Conservation (phyloP, 2,329 filamentous ascomycete species). For the Tolypocladium cylindrosporum region DNA sequence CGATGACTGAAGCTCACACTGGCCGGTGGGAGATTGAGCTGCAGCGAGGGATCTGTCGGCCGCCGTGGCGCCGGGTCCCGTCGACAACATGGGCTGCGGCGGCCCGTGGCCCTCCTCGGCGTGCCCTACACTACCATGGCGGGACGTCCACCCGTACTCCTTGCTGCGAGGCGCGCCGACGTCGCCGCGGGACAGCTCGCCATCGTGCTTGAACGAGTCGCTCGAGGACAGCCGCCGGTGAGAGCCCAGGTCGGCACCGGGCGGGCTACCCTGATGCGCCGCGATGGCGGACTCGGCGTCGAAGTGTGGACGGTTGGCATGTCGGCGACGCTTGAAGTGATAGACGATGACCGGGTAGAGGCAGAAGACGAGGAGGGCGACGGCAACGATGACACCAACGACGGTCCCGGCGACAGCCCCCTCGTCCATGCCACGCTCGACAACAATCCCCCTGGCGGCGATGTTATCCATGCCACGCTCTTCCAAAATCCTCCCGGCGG, state of each 20-base stretch:
- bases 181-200: conserved; percentile 16
- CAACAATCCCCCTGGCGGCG: conserved; percentile 7
- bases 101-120: background rate
- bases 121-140: conserved; percentile 5
- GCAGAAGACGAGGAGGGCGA: conserved; percentile 23
- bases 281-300: conserved; percentile 21
- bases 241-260: conserved; percentile 7
- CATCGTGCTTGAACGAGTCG: conserved; percentile 23
- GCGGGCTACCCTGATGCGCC: conserved; percentile 6
- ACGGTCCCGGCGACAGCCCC: conserved; percentile 27
- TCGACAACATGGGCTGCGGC: background rate
- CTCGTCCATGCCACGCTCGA: conserved; percentile 19
- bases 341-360: conserved; percentile 28
- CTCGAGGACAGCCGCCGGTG: conserved; percentile 24
- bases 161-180: conserved; percentile 9
- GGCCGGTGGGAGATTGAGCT: conserved; percentile 1
- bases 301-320: conserved; percentile 8
- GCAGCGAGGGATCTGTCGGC: background rate
- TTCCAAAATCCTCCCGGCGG: background rate
- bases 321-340: conserved; percentile 17
- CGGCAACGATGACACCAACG: conserved; percentile 23
- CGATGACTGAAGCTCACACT: conserved; percentile 3
- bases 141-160: conserved; percentile 14
- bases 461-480: too few relatives aligned
- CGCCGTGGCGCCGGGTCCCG: background rate